These are phyloP conservation scores for Sporopachydermia cereana DNA, from an alignment of 1,139 yeast species.

Conservation along the genomic window DNA sequence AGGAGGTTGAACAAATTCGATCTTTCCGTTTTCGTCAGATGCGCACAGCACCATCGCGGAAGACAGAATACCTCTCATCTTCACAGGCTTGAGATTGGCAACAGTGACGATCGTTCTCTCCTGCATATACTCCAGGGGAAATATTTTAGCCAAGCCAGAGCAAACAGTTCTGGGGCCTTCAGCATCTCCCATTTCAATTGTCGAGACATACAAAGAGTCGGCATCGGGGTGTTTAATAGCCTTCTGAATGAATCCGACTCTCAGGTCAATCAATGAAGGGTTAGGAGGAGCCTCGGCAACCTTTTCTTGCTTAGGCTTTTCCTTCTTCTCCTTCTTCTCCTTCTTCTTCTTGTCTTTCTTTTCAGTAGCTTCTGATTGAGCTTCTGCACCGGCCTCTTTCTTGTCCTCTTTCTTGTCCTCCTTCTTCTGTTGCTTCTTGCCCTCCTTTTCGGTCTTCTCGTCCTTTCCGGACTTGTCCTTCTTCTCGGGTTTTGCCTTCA, in stretches of 20 bases:
- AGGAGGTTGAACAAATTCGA: conserved; percentile 94
- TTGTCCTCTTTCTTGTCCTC: conserved; percentile 10
- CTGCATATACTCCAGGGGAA: conserved; percentile 75
- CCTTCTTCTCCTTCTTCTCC: conserved; percentile 23
- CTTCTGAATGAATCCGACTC: conserved; percentile 95
- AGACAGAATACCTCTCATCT: conserved; percentile 91
- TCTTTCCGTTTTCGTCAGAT: conserved; percentile 40
- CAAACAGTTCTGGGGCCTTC: conserved; percentile 98
- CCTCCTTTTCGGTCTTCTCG: conserved; percentile 17
- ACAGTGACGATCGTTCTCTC: conserved; percentile 71
- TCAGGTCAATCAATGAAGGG: conserved; percentile 81
- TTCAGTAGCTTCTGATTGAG: conserved; percentile 24
- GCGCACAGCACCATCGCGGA: conserved; percentile 97
- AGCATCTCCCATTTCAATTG: conserved; percentile 91
- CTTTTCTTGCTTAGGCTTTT: conserved; percentile 31
- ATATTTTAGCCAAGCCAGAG: conserved; percentile 77
- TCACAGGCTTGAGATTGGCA: conserved; percentile 83
- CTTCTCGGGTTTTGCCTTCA: conserved; percentile 48
- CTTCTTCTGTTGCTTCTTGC: conserved; percentile 11
- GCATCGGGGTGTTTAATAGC: conserved; percentile 98
- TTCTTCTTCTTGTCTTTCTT: conserved; percentile 26
- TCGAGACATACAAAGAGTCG: conserved; percentile 88
- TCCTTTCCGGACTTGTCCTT: conserved; percentile 24
- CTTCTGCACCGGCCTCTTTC: conserved; percentile 16
- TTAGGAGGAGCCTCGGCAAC: conserved; percentile 48